Percentiles rank a stretch among this genome's conserved stretches.
phyloP scores from a whole-genome alignment of 192 early-diverging fungal species.

The Funneliformis geosporum region DNA sequence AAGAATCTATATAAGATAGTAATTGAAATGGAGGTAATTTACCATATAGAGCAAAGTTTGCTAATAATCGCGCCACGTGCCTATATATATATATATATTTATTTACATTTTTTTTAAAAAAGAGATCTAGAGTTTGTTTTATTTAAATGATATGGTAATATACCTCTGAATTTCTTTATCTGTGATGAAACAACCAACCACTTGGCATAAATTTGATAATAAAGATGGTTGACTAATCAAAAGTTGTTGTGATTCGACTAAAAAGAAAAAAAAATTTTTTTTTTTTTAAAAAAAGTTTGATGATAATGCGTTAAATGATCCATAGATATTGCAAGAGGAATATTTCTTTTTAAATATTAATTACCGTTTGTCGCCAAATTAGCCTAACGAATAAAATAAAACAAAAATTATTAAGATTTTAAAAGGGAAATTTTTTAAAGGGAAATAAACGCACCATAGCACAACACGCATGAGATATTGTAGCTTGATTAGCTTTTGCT shows the following conservation, averaged over 20 bases:
- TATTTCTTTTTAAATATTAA: background rate
- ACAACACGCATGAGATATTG: constrained; percentile 57
- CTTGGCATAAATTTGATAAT: constrained; percentile 45
- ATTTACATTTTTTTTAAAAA: no score
- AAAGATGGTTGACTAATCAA: constrained; percentile 55
- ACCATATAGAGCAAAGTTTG: constrained; percentile 59
- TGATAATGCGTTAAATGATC: background rate
- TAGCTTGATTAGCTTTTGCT: constrained; percentile 32
- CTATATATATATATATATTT: constrained; percentile 30
- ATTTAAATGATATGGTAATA: background rate
- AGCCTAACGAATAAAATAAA: constrained; percentile 35
- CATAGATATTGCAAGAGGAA: background rate
- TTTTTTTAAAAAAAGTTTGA: background rate
- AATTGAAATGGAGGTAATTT: background rate
- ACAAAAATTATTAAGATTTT: background rate
- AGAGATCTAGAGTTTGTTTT: no score
- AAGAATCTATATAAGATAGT: background rate
- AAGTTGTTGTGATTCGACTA: constrained; percentile 48
- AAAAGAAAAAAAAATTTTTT: background rate
- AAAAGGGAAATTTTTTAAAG: background rate
- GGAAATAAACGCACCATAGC: constrained; percentile 40
- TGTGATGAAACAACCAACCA: constrained; percentile 41
- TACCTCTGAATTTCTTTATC: constrained; percentile 55
- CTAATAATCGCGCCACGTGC: constrained; percentile 55
- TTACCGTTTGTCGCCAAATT: constrained; percentile 61